Base-by-base conservation (phyloP, 2,329 filamentous ascomycete genomes). In the Pseudocercospora crystallina region DNA sequence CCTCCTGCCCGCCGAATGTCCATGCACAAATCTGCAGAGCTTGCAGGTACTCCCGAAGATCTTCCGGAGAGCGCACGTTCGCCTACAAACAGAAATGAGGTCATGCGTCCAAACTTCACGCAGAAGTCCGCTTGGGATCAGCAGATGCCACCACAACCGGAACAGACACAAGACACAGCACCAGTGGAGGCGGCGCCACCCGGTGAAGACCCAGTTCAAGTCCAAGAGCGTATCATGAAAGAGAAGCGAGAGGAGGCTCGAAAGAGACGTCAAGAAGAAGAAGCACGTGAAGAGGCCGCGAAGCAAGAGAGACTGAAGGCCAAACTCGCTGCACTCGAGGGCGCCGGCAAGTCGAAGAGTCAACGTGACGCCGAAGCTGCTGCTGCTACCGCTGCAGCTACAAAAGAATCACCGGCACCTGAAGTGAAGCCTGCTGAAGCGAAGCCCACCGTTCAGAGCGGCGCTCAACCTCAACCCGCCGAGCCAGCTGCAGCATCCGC, bases 1-100 rank as follows among this genome's bases (percentile, higher is more conserved):
- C 79, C 81, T 33, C 81, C 84, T 57, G 79, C 80, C 60, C 81
- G 86, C 60, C 82, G 86, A 31, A 78, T 80, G 73, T 84, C 81
- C 1, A 73, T 62, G 38, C 57, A 75, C 56, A 75, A 75, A 56
- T 68, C 71, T 49, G 75, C 75, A 45, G 69, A 72, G 31, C 62
- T 69, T 33, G 49, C 51, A 31, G 49, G 43, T 26, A 59, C 57
- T 14, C 53, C 58, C 14, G 56, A 54, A 35, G 37, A 40, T 14
- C 45, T 45, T 7, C 17, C 43, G 14, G 38, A 43, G 17, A 47
- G 55, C 20, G 50, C 40, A 35, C 43, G 43, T 10, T 61, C 56
- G 11, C 49, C 53, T 11, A 15, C 47, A 26, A 48, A 42, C n/a
- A 54, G 56, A n/a, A 46, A 35, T 20, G 61, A 60, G 30, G 34